Percentiles rank a stretch among this genome's conserved stretches.
These are phyloP conservation scores for Dendrothele bispora DNA, from an alignment of 768 basidiomycete species.

Conservation along the genomic window DNA sequence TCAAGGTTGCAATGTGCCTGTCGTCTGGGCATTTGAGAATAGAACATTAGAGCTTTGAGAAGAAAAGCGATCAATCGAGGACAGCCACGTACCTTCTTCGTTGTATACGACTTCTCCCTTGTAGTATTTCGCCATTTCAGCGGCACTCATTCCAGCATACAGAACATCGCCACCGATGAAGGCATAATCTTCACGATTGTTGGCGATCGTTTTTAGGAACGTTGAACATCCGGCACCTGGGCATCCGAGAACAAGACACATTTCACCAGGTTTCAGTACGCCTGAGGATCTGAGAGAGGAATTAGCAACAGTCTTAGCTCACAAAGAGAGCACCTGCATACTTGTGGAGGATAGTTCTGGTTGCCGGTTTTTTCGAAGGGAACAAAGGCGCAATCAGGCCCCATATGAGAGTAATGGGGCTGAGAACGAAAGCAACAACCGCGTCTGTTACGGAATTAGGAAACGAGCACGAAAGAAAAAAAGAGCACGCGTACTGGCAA, in stretches of 20 bases:
- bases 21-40: no score
- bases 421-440: slow-evolving; percentile 50
- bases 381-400: slow-evolving; percentile 38
- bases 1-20: slow-evolving; percentile 79
- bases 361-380: slow-evolving; percentile 33
- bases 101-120: slow-evolving; percentile 82
- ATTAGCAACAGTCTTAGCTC: background rate
- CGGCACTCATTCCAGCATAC: slow-evolving; percentile 77
- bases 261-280: slow-evolving; percentile 75
- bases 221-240: slow-evolving; percentile 86
- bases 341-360: slow-evolving; percentile 62
- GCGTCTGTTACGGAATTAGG: slow-evolving; percentile 38
- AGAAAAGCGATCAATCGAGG: background rate
- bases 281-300: slow-evolving; percentile 58
- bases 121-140: slow-evolving; percentile 75
- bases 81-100: slow-evolving; percentile 54
- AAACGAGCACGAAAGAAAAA: background rate
- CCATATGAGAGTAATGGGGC: slow-evolving; percentile 51
- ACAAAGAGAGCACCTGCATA: slow-evolving; percentile 18
- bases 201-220: slow-evolving; percentile 82
- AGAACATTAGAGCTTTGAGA: no score
- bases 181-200: slow-evolving; percentile 66
- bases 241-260: slow-evolving; percentile 83
- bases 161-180: slow-evolving; percentile 68
- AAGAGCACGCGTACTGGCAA: slow-evolving; percentile 48